These are phyloP conservation scores for Astragalus glycyphyllos DNA, from an alignment of 306 rosid genomes.

Conservation along the genomic window DNA sequence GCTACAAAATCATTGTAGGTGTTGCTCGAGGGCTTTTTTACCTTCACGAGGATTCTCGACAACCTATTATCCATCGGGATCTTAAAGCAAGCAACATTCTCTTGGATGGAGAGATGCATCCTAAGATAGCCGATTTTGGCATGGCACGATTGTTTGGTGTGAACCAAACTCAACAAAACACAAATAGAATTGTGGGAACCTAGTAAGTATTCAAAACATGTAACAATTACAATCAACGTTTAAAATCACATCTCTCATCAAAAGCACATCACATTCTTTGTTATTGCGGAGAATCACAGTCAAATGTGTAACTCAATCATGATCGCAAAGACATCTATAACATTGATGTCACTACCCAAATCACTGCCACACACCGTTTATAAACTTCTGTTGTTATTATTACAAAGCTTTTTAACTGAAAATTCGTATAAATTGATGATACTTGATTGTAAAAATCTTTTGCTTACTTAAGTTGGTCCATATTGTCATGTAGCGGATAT, in stretches of 20 bases:
- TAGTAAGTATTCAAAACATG: slow-evolving; percentile 46
- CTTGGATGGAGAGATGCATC: slow-evolving; percentile 50
- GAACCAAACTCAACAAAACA: slow-evolving; percentile 45
- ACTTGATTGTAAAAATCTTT: no score
- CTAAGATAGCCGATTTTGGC: slow-evolving; percentile 72
- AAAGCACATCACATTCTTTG: no score
- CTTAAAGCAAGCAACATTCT: slow-evolving; percentile 61
- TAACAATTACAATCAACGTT: background rate
- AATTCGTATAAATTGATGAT: no score
- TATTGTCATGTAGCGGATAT: slow-evolving; percentile 50
- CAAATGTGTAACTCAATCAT: no score
- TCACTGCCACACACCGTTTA: no score
- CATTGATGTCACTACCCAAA: no score
- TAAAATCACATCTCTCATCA: background rate
- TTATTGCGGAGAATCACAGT: no score
- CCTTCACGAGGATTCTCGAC: slow-evolving; percentile 62
- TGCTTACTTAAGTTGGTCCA: background rate
- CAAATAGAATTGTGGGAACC: slow-evolving; percentile 59
- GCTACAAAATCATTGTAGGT: slow-evolving; percentile 50
- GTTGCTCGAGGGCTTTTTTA: slow-evolving; percentile 57
- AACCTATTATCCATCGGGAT: slow-evolving; percentile 60
- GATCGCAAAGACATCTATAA: no score
- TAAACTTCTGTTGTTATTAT: no score
- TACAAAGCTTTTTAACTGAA: no score
- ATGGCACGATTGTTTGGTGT: slow-evolving; percentile 52